Percentiles rank a stretch among this genome's conserved stretches.
Conservation (phyloP, 2,329 filamentous ascomycete genomes). For the Colletotrichum spaethianum region DNA sequence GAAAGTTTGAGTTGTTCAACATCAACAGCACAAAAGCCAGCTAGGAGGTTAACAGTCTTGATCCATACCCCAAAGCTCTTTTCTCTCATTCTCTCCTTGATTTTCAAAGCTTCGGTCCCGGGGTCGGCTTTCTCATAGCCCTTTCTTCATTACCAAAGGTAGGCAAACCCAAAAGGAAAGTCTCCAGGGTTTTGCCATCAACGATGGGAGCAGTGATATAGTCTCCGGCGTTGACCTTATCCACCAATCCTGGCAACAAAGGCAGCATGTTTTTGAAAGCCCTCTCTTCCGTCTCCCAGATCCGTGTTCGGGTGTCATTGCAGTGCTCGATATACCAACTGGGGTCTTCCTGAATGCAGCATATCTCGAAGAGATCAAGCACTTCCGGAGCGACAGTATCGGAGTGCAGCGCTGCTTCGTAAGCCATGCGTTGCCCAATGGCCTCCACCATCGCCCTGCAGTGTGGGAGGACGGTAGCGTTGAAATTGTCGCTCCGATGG, state of each 20-base stretch:
- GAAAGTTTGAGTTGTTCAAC: too few relatives aligned
- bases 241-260: not conserved
- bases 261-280: not conserved
- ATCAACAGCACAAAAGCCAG: too few relatives aligned
- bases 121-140: too few relatives aligned
- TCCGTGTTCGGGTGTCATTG: not conserved
- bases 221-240: not conserved
- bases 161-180: not conserved
- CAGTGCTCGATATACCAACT: constrained; percentile 40
- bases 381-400: constrained; percentile 12
- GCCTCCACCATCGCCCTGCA: constrained; percentile 45
- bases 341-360: constrained; percentile 35
- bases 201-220: not conserved
- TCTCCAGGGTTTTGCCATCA: not conserved
- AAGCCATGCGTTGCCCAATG: constrained; percentile 49
- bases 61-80: too few relatives aligned
- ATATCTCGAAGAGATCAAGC: constrained; percentile 35
- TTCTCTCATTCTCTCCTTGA: too few relatives aligned
- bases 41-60: too few relatives aligned
- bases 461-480: constrained; percentile 45
- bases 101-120: too few relatives aligned
- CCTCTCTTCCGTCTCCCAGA: not conserved
- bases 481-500: constrained; percentile 40
- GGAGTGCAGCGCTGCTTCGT: constrained; percentile 44
- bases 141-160: not conserved